Evolutionary conservation across 345 rosid species (phyloP), one percentile per base, ranked within the genome.

Genomic region (Corchorus olitorius): DNA sequence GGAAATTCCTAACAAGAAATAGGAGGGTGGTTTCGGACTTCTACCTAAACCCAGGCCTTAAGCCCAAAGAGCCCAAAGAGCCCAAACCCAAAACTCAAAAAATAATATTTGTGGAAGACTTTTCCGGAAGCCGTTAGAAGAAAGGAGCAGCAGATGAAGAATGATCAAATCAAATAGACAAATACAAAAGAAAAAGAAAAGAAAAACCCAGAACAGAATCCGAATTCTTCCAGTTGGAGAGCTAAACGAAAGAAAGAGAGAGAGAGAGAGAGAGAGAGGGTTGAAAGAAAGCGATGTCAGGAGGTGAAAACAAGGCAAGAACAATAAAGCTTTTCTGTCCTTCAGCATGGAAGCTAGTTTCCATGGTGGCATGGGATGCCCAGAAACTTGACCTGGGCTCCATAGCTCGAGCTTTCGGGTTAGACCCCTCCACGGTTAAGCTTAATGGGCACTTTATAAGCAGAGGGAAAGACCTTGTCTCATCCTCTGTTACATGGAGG

Each of bases 361-460:
- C 81, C 4, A 72, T 83, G 43, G 81, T 71, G 76, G 87, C 86
- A 22, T 79, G 86, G 83, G 93, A 81, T 6, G 91, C 89, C 34
- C 85, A 91, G 81, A 87, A 76, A 61, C 87, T 93, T 0, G 97
- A 96, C 90, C 75, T 96, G 16, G 89, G 89, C 9, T 87, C 87
- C 19, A 88, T 96, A 16, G 90, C 94, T 64, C 74, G 86, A 19
- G 81, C 82, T 19, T 93, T 93, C 70, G 94, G 92, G 45, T 79
- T 96, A 65, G 93, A 91, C 60, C 97, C 97, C 11, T 76, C 86
- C 46, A 83, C 94, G 49, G 79, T 96, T 68, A 91, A 85, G 89
- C 87, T 96, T 75, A 92, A 93, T 74, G 97, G 93, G 22, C 93
- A 93, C 91, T 92, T 89, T 15, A 86, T 93, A 72, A 89, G 97